Conservation (phyloP, 345 rosid genomes). For the Brassica incana region DNA sequence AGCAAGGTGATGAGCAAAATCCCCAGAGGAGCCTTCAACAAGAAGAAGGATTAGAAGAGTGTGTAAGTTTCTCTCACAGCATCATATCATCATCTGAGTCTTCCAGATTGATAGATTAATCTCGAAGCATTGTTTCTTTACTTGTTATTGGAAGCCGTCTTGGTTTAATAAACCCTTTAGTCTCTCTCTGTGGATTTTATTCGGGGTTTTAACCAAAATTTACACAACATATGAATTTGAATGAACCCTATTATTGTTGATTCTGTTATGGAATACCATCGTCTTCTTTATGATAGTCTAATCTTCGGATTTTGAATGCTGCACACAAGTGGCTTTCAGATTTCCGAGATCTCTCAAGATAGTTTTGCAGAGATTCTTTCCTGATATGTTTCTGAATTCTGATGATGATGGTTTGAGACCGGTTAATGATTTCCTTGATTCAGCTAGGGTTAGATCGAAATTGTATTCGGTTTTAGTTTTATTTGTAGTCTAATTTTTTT, state of each 20-base stretch:
- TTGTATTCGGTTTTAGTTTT: neutral
- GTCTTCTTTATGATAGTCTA: neutral
- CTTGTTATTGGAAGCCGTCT: conserved; percentile 13
- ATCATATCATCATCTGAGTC: conserved; percentile 2
- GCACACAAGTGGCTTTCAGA: neutral
- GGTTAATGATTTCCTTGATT: neutral
- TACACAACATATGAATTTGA: conserved; percentile 37
- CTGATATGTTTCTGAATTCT: neutral
- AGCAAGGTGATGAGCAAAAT: conserved; percentile 93
- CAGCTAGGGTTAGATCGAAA: neutral
- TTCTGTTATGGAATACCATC: neutral
- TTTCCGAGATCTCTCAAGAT: neutral
- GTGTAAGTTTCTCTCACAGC: conserved; percentile 34
- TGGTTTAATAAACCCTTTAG: conserved; percentile 20
- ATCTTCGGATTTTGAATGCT: neutral
- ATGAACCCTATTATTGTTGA: conserved; percentile 3
- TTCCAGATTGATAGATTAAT: conserved; percentile 11
- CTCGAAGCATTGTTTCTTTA: conserved; percentile 21
- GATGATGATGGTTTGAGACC: neutral
- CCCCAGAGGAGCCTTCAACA: conserved; percentile 65
- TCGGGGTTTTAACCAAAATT: conserved; percentile 29
- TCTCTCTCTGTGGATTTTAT: conserved; percentile 18
- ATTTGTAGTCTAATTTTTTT: neutral
- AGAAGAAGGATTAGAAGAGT: conserved; percentile 57
- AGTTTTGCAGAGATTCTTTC: neutral